Conservation (phyloP, 371 early-diverging fungal genomes). For the Zychaea mexicana region DNA sequence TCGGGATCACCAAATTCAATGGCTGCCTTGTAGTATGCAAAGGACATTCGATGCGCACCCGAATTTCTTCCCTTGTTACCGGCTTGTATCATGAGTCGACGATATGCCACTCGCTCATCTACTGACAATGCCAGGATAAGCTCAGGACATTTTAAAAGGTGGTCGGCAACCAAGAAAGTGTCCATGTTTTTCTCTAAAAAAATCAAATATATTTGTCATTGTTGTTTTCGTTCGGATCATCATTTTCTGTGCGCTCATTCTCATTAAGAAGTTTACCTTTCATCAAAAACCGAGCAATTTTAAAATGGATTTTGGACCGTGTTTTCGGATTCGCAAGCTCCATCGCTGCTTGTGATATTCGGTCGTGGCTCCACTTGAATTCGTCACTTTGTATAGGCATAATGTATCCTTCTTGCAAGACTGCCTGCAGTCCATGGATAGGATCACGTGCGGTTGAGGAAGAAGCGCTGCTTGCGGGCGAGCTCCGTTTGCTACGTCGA, state of each 20-base stretch:
- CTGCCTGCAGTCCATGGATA: constrained; percentile 47
- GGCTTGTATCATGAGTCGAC: constrained; percentile 32
- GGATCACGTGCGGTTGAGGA: constrained; percentile 20
- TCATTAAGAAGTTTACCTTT: too few species aligned
- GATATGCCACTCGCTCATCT: constrained; percentile 24
- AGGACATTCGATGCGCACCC: constrained; percentile 46
- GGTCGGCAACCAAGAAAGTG: constrained; percentile 38
- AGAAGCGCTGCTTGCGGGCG: background rate
- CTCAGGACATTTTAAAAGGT: constrained; percentile 36
- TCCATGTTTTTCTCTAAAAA: constrained; percentile 17
- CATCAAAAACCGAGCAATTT: constrained; percentile 35
- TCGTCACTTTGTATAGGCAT: constrained; percentile 43
- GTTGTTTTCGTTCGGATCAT: background rate
- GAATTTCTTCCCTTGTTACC: constrained; percentile 38
- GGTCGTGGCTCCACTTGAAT: constrained; percentile 50
- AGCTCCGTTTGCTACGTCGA: background rate
- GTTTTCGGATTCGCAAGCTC: constrained; percentile 38
- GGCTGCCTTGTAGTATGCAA: constrained; percentile 34
- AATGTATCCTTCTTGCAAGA: constrained; percentile 48
- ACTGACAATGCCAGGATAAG: constrained; percentile 11
- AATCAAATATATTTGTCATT: background rate
- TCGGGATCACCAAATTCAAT: constrained; percentile 20
- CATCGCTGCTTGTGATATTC: constrained; percentile 51
- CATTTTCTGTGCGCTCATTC: too few species aligned
- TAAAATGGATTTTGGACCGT: constrained; percentile 39